These are phyloP conservation scores for Sindora glabra DNA, from an alignment of 306 rosid species.

Conservation along the genomic window DNA sequence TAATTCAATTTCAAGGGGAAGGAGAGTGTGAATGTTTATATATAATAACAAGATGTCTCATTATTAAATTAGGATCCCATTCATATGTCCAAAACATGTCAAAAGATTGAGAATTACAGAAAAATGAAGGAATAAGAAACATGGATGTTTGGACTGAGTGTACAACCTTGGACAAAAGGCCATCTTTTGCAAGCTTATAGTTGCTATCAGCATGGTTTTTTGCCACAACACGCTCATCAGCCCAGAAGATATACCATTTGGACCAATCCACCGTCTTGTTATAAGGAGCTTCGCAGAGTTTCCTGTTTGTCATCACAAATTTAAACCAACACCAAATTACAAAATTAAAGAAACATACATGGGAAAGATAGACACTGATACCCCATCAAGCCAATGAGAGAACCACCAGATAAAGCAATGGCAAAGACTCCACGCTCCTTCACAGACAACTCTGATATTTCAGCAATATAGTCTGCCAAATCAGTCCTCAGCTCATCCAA, in stretches of 20 bases:
- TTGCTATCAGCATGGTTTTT: constrained; percentile 89
- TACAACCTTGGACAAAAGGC: constrained; percentile 78
- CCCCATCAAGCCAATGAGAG: constrained; percentile 97
- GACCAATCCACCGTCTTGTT: constrained; percentile 96
- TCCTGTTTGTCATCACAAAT: constrained; percentile 50
- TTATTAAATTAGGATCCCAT: no score
- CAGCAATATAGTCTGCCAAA: constrained; percentile 87
- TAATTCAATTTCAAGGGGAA: constrained; percentile 5
- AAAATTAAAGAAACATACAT: constrained; percentile 26
- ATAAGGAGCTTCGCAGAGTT: constrained; percentile 82
- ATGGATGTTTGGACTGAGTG: constrained; percentile 5
- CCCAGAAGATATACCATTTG: constrained; percentile 97
- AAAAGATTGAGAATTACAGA: neutral
- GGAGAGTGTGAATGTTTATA: no score
- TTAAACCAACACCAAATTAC: constrained; percentile 36
- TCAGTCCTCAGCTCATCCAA: constrained; percentile 82
- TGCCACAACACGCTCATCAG: constrained; percentile 91
- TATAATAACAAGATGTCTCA: no score
- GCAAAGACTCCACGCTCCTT: constrained; percentile 86
- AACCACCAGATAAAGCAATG: constrained; percentile 96
- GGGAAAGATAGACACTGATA: constrained; percentile 47
- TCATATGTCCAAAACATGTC: no score
- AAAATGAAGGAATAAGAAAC: constrained; percentile 4
- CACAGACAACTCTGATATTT: constrained; percentile 77
- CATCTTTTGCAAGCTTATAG: constrained; percentile 86